phyloP scores from a whole-genome alignment of 2,329 filamentous ascomycete genomes.

The Monosporascus ibericus region DNA sequence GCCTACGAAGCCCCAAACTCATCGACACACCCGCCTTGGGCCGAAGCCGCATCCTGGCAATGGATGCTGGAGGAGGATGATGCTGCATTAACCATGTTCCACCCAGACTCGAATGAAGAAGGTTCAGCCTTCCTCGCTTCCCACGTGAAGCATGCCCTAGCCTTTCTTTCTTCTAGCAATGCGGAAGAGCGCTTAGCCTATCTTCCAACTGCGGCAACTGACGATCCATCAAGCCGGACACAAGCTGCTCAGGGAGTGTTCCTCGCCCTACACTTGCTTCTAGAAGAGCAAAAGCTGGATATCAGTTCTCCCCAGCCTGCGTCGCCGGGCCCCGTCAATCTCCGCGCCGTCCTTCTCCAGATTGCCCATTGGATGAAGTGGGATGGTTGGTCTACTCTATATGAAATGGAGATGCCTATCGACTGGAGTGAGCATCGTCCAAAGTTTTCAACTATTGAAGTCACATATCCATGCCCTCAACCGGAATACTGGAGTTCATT shows the following conservation, averaged over 20 bases:
- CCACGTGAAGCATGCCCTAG: conserved; percentile 54
- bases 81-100: conserved; percentile 21
- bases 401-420: conserved; percentile 48
- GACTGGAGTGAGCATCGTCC: conserved; percentile 25
- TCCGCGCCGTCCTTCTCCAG: conserved; percentile 75
- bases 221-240: conserved; percentile 50
- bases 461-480: conserved; percentile 15
- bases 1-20: conserved; percentile 41
- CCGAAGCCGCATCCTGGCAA: conserved; percentile 60
- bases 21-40: conserved; percentile 47
- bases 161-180: conserved; percentile 57
- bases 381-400: conserved; percentile 40
- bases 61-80: conserved; percentile 61
- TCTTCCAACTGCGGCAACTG: conserved; percentile 53
- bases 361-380: conserved; percentile 79
- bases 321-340: conserved; percentile 38
- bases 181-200: conserved; percentile 57
- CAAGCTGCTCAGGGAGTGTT: conserved; percentile 62
- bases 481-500: conserved; percentile 34
- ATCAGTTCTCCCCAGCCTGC: conserved; percentile 42
- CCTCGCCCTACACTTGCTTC: conserved; percentile 75
- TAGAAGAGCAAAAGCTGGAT: conserved; percentile 83
- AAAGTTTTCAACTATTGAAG: conserved; percentile 1
- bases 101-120: conserved; percentile 16
- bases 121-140: conserved; percentile 37